phyloP scores from a whole-genome alignment of 768 basidiomycete genomes.

The Antrodiella citrinella region DNA sequence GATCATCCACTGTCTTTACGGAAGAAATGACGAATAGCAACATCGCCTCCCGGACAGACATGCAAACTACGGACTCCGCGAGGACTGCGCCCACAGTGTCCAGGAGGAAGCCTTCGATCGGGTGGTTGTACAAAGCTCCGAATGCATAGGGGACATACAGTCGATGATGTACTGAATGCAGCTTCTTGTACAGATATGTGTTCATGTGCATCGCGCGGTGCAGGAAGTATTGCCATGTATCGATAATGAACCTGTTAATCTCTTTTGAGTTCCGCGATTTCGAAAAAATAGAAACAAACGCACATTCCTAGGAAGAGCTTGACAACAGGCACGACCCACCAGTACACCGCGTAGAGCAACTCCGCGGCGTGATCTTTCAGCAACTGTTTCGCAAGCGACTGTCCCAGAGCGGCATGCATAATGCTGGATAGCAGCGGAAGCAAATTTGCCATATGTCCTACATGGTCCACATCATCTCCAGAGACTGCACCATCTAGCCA shows the following conservation, averaged over 20 bases:
- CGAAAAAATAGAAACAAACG: no score
- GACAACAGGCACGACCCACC: slow-evolving; percentile 80
- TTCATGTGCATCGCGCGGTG: slow-evolving; percentile 90
- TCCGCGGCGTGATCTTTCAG: slow-evolving; percentile 30
- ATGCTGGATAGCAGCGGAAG: slow-evolving; percentile 30
- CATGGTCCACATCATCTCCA: slow-evolving; percentile 25
- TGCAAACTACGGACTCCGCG: slow-evolving; percentile 58
- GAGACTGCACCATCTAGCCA: slow-evolving; percentile 45
- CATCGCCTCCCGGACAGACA: slow-evolving; percentile 77
- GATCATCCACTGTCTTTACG: slow-evolving; percentile 92
- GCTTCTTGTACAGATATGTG: slow-evolving; percentile 81
- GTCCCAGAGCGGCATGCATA: slow-evolving; percentile 33
- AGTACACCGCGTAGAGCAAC: slow-evolving; percentile 65
- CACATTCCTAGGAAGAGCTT: slow-evolving; percentile 81
- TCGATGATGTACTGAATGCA: slow-evolving; percentile 93
- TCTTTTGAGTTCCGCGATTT: no score
- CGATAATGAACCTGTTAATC: slow-evolving; percentile 89
- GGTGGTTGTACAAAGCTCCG: slow-evolving; percentile 96
- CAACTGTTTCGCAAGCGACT: slow-evolving; percentile 28
- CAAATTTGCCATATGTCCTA: slow-evolving; percentile 33
- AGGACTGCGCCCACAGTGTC: slow-evolving; percentile 77
- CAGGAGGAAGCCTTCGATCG: slow-evolving; percentile 86
- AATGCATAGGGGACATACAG: slow-evolving; percentile 97
- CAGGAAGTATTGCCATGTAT: slow-evolving; percentile 97
- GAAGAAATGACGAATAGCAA: slow-evolving; percentile 79